Percentiles rank a stretch among this genome's conserved stretches.
phyloP scores from a whole-genome alignment of 768 basidiomycete species.

The Podaxis rugospora region DNA sequence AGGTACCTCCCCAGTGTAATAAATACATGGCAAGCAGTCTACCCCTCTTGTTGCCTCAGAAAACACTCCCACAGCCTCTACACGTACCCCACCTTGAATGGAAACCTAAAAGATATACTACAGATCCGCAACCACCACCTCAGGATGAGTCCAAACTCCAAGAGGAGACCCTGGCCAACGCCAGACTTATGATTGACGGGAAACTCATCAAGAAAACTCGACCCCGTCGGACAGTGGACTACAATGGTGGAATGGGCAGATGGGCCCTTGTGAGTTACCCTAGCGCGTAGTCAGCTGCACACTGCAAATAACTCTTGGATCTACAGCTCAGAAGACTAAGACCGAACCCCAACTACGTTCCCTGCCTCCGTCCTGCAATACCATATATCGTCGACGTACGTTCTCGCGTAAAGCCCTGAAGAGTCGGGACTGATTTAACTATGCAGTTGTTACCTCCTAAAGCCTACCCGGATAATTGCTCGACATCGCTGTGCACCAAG shows the following conservation, averaged over 20 bases:
- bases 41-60: constrained; percentile 53
- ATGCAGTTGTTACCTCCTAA: constrained; percentile 86
- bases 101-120: constrained; percentile 67
- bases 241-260: constrained; percentile 81
- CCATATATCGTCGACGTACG: constrained; percentile 88
- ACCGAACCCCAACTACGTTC: constrained; percentile 72
- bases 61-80: constrained; percentile 29
- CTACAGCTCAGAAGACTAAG: constrained; percentile 69
- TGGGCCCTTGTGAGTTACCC: constrained; percentile 68
- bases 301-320: neutral
- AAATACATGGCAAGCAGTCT: constrained; percentile 25
- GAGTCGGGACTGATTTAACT: constrained; percentile 15
- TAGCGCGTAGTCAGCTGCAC: neutral
- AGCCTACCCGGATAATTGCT: constrained; percentile 87
- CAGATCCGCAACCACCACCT: constrained; percentile 74
- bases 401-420: constrained; percentile 12
- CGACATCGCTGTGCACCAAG: constrained; percentile 93
- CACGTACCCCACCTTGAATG: constrained; percentile 55
- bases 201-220: constrained; percentile 87
- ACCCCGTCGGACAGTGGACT: constrained; percentile 93
- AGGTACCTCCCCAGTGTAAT: no score
- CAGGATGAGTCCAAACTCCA: constrained; percentile 70
- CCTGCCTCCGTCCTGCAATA: constrained; percentile 76
- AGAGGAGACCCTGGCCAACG: constrained; percentile 77
- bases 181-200: constrained; percentile 69